These are phyloP conservation scores for Thielaviopsis musarum DNA, from an alignment of 2,329 filamentous ascomycete genomes.

Conservation along the genomic window DNA sequence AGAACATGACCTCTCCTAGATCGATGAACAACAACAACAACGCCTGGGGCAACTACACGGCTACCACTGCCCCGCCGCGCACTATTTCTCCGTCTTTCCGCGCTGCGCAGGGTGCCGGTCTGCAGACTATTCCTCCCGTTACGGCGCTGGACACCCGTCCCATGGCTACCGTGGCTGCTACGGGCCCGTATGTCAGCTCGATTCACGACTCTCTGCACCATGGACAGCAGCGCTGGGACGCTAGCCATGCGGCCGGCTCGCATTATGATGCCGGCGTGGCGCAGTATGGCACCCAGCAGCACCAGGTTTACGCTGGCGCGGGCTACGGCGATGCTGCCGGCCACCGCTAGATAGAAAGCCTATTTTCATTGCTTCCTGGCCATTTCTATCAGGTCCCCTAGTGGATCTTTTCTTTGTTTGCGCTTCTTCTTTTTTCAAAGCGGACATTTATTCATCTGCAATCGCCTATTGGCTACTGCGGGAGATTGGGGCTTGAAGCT, in stretches of 20 bases:
- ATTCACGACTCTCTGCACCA: conserved; percentile 25
- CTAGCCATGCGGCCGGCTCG: conserved; percentile 22
- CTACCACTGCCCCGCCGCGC: conserved; percentile 21
- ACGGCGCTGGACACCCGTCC: conserved; percentile 24
- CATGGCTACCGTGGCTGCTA: conserved; percentile 21
- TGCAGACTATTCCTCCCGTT: conserved; percentile 21
- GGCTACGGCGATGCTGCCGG: conserved; percentile 27
- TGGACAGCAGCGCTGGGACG: conserved; percentile 24
- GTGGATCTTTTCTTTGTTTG: background rate
- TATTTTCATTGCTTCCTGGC: conserved; percentile 18
- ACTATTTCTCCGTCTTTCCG: conserved; percentile 28
- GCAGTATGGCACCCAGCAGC: conserved; percentile 18
- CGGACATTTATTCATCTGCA: background rate
- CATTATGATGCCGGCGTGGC: conserved; percentile 24
- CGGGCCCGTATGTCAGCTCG: conserved; percentile 19
- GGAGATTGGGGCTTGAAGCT: background rate
- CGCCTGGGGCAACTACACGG: conserved; percentile 31
- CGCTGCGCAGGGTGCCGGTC: background rate
- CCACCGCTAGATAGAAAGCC: conserved; percentile 14
- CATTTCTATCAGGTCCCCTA: too few relatives aligned
- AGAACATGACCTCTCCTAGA: conserved; percentile 35
- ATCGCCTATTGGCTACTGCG: too few relatives aligned
- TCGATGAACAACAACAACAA: conserved; percentile 31
- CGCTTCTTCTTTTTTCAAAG: background rate
- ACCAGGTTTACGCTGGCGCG: conserved; percentile 26